Base-by-base conservation (phyloP, 192 early-diverging fungal species). In the Rhizophagus sp. region DNA sequence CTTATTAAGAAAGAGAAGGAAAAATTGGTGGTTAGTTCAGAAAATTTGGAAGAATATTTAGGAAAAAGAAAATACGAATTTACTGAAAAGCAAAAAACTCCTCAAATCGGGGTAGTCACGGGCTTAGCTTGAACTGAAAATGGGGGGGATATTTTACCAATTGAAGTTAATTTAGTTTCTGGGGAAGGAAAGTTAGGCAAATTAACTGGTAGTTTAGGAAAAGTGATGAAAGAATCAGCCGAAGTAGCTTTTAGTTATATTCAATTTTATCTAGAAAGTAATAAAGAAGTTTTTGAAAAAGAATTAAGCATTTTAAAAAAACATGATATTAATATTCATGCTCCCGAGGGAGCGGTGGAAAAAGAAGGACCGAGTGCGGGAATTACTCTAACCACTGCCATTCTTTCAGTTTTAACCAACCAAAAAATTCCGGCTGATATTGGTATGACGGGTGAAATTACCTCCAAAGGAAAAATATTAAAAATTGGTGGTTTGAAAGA, bases 361-460 rank as follows among this genome's bases (percentile, higher is more conserved):
- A 74, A 74, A 57, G 72, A 74, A 57, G 72, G 72, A 22, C 72
- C 72, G 4, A 74, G 72, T 73, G 72, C 72, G 1, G 72, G 72
- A 17, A 74, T 74, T 50, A 34, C 72, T 24, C 57, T 74, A 17
- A 74, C 72, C 57, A 19, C 72, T 0, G 72, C 72, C 12, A 52
- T 74, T 74, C 19, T 74, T 74, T 74, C 72, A 4, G 72, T 49
- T 57, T 8, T 74, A 33, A 74, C 72, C 39, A 33, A 24, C n/a
- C 41, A 50, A 8, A 25, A 11, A 19, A 27, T 74, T 25, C 24
- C 72, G 0, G 2, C 8, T 30, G 72, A 74, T 17, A 57, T 74
- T 11, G 72, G 72, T 4, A 74, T 74, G 72, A 74, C 72, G 7
- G 72, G 72, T 7, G 72, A 74, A 74, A 74, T 74, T 74, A 74